Evolutionary conservation across 352 stramenopile genomes (phyloP).

Genomic region (Thalassiosira pacifica): DNA sequence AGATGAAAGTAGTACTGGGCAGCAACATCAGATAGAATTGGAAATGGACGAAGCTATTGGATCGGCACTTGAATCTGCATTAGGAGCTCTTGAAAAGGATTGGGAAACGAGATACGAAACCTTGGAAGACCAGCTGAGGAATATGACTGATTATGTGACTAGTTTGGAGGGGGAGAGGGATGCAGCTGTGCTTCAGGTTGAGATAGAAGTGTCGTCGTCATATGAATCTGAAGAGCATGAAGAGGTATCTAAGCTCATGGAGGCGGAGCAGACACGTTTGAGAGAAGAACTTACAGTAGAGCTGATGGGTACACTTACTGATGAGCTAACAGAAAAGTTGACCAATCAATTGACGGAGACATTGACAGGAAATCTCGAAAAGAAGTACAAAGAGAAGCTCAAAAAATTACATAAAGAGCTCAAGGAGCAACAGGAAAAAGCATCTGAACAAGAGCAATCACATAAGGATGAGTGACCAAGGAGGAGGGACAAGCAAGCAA

Average conservation of each 20-base stretch:
- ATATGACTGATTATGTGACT: slow-evolving; percentile 44
- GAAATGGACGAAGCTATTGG: slow-evolving; percentile 69
- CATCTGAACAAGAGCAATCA: slow-evolving; percentile 20
- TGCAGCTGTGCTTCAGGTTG: slow-evolving; percentile 27
- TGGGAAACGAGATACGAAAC: slow-evolving; percentile 53
- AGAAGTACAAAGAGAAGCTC: slow-evolving; percentile 56
- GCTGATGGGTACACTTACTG: slow-evolving; percentile 34
- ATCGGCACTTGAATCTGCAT: slow-evolving; percentile 45
- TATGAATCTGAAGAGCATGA: slow-evolving; percentile 1
- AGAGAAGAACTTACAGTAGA: slow-evolving; percentile 44
- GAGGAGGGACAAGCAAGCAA: slow-evolving; percentile 30
- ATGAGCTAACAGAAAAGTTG: slow-evolving; percentile 47
- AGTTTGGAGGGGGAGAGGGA: slow-evolving; percentile 50
- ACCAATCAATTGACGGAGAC: slow-evolving; percentile 48
- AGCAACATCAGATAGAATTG: slow-evolving; percentile 41
- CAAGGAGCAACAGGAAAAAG: slow-evolving; percentile 33
- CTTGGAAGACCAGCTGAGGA: slow-evolving; percentile 41
- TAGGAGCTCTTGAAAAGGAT: slow-evolving; percentile 46
- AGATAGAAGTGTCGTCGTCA: slow-evolving; percentile 18
- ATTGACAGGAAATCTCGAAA: slow-evolving; percentile 56
- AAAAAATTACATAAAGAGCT: slow-evolving; percentile 45
- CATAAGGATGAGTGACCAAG: slow-evolving; percentile 15
- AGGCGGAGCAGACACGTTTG: slow-evolving; percentile 20
- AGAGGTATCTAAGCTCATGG: neutral
- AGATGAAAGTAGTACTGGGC: neutral